Evolutionary conservation across 2,329 filamentous ascomycete genomes (phyloP).

Genomic region (Magnaporthales sp.): DNA sequence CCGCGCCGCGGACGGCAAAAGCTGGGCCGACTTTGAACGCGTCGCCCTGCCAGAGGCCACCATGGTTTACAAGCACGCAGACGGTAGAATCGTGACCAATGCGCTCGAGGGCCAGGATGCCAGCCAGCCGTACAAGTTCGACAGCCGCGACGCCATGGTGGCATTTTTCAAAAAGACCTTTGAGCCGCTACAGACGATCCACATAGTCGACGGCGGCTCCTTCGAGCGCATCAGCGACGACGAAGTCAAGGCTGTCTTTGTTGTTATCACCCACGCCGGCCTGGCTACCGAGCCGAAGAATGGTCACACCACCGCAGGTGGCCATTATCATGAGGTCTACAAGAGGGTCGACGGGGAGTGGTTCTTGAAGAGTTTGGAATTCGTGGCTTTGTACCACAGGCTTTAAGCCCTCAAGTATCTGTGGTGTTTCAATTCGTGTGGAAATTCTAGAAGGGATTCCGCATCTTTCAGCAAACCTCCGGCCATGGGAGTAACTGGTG

Average conservation of each 20-base stretch:
- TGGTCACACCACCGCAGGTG: slow-evolving; percentile 6
- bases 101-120: neutral
- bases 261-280: slow-evolving; percentile 4
- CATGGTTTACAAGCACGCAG: neutral
- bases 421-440: neutral
- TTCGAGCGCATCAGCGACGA: slow-evolving; percentile 14
- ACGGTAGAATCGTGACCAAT: neutral
- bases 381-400: slow-evolving; percentile 6
- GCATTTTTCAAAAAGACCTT: slow-evolving; percentile 15
- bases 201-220: slow-evolving; percentile 16
- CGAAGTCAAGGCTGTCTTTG: slow-evolving; percentile 17
- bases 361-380: slow-evolving; percentile 8
- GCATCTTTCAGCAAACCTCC: neutral
- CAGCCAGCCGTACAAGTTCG: slow-evolving; percentile 5
- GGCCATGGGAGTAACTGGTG: too few relatives aligned
- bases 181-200: slow-evolving; percentile 13
- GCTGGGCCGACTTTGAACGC: slow-evolving; percentile 1
- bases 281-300: slow-evolving; percentile 1
- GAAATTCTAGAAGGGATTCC: neutral
- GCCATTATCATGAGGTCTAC: slow-evolving; percentile 9
- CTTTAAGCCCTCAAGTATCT: neutral
- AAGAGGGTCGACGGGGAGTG: slow-evolving; percentile 8
- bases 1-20: neutral
- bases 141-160: slow-evolving; percentile 8
- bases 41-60: neutral